Evolutionary conservation across 2,329 filamentous ascomycete species (phyloP).

Genomic region (Phoma sp.): DNA sequence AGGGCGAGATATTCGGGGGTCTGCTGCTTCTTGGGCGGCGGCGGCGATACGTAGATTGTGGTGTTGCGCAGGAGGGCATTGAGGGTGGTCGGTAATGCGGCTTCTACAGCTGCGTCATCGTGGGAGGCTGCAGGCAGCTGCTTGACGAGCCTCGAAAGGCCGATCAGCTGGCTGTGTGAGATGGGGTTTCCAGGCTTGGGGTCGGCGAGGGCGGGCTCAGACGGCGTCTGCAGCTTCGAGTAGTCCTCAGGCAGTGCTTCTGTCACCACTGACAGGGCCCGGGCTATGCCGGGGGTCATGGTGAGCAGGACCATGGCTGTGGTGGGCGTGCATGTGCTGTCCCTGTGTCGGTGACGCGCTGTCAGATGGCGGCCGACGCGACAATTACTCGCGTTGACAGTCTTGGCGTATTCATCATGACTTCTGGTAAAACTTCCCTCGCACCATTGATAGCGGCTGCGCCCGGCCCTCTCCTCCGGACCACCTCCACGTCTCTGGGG

Average conservation of each 20-base stretch:
- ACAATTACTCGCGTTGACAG: slow-evolving; percentile 7
- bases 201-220: slow-evolving; percentile 58
- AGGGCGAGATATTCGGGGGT: slow-evolving; percentile 82
- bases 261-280: slow-evolving; percentile 58
- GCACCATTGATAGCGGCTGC: slow-evolving; percentile 17
- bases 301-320: slow-evolving; percentile 74
- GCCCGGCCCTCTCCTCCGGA: slow-evolving; percentile 11
- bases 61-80: slow-evolving; percentile 75
- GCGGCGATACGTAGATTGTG: slow-evolving; percentile 77
- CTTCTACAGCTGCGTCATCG: background rate
- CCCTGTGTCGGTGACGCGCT: background rate
- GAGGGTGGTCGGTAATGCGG: slow-evolving; percentile 53
- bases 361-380: slow-evolving; percentile 7
- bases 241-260: slow-evolving; percentile 26
- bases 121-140: slow-evolving; percentile 17
- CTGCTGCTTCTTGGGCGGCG: slow-evolving; percentile 70
- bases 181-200: slow-evolving; percentile 69
- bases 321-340: background rate
- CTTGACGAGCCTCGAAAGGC: slow-evolving; percentile 63
- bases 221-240: slow-evolving; percentile 30
- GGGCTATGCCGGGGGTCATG: slow-evolving; percentile 73
- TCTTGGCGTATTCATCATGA: slow-evolving; percentile 34
- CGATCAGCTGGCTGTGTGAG: slow-evolving; percentile 71
- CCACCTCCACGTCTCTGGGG: slow-evolving; percentile 11
- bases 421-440: slow-evolving; percentile 33